A percentile compares a stretch with the other conserved stretches of the same genome.
These are phyloP conservation scores for Canna indica DNA, from an alignment of 176 grass and related monocot genomes.

Conservation along the genomic window DNA sequence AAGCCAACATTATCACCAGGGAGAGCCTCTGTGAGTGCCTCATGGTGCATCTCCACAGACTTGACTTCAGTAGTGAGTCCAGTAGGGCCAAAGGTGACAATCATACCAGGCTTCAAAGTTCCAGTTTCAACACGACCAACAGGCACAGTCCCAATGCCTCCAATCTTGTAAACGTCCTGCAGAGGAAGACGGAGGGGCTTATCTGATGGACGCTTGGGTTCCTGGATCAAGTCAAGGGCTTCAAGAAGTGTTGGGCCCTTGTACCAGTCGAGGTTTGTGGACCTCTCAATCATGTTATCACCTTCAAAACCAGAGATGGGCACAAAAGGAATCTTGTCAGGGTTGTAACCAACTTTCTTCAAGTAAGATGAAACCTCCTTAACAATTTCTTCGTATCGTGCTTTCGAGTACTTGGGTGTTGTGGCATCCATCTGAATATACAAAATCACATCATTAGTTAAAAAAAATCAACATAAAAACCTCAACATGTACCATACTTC, in stretches of 20 bases:
- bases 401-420: constrained; percentile 1
- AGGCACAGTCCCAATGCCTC: constrained; percentile 9
- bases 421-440: neutral
- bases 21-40: neutral
- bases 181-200: constrained; percentile 1
- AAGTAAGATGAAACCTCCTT: constrained; percentile 2
- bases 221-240: neutral
- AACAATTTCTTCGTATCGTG: constrained; percentile 7
- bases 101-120: constrained; percentile 2
- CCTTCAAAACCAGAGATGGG: constrained; percentile 10
- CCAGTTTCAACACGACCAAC: constrained; percentile 12
- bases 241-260: neutral
- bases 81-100: neutral
- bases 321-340: constrained; percentile 2
- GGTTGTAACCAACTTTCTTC: constrained; percentile 8
- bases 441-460: neutral
- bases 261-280: constrained; percentile 5
- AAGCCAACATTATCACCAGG: constrained; percentile 8
- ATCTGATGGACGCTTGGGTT: neutral
- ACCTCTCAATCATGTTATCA: constrained; percentile 10
- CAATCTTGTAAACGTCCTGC: constrained; percentile 12
- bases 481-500: neutral
- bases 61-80: constrained; percentile 10
- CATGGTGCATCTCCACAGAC: constrained; percentile 13
- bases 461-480: neutral